Evolutionary conservation across 257 asterid species (phyloP).

Genomic region (Dorcoceras hygrometricum): DNA sequence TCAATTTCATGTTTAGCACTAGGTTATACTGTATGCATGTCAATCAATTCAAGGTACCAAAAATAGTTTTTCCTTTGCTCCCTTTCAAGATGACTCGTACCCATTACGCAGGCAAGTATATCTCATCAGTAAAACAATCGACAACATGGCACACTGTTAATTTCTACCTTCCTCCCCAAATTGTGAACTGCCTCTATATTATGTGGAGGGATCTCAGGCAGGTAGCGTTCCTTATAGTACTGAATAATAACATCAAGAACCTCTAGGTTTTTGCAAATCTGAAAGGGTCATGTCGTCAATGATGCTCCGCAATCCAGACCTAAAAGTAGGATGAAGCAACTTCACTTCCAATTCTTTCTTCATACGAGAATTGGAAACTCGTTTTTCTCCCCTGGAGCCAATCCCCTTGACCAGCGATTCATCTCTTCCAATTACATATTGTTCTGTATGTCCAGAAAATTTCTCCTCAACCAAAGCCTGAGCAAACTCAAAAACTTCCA

Average conservation of each 20-base stretch:
- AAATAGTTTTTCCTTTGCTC: not conserved
- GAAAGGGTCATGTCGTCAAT: conserved; percentile 36
- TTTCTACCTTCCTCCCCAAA: not conserved
- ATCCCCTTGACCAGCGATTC: conserved; percentile 24
- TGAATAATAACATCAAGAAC: conserved; percentile 18
- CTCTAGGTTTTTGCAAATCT: conserved; percentile 16
- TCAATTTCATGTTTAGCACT: not conserved
- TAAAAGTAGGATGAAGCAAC: conserved; percentile 63
- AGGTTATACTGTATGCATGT: not conserved
- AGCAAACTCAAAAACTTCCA: conserved; percentile 66
- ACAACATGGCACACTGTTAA: not conserved
- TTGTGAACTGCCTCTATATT: not conserved
- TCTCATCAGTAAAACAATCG: not conserved
- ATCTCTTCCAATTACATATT: conserved; percentile 27
- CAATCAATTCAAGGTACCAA: not conserved
- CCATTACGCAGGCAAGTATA: not conserved
- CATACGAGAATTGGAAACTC: conserved; percentile 80
- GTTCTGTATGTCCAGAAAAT: conserved; percentile 39
- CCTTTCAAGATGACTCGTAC: not conserved
- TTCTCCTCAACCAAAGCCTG: conserved; percentile 53
- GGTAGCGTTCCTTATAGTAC: not conserved
- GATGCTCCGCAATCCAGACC: conserved; percentile 66
- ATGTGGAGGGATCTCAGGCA: not conserved
- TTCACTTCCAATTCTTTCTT: conserved; percentile 65
- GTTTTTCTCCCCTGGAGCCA: conserved; percentile 52